Evolutionary conservation across 352 stramenopile species (phyloP), one percentile per base, ranked within the genome.

Genomic region (Phytophthora meadii): DNA sequence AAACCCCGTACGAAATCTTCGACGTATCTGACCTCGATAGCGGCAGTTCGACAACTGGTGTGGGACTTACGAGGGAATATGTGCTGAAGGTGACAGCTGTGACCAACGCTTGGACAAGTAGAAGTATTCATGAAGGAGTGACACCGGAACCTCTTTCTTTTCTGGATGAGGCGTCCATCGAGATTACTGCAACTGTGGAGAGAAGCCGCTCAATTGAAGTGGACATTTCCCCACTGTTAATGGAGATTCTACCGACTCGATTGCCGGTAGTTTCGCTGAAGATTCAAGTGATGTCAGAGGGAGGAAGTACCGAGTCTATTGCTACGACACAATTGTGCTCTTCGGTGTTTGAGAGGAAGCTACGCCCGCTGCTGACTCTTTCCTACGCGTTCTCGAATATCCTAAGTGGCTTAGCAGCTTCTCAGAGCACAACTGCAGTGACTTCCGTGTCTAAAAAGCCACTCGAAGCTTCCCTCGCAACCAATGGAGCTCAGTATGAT

Each of bases 1-100:
- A 89, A 62, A 91, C 78, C 0, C 81, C 85, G 3, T 94, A 90
- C 65, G 82, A 89, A 53, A 72, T 89, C 19, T 77, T 92, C 45
- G 89, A 91, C 28, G 61, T 69, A 24, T 75, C 74, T 3, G 68
- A 77, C 10, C 12, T 30, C 39, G 61, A 54, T 53, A 64, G 41
- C 9, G 46, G 58, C 14, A 56, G 22, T 10, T 55, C 52, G 27
- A 30, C 27, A 54, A 59, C 6, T 47, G 52, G 32, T 25, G 69
- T 17, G 17, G 68, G 52, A 10, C 88, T 91, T 62, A 72, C 72
- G 0, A 88, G 77, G 39, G 34, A 59, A 12, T 91, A 89, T 32
- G 44, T 58, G 2, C 37, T 87, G 1, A 73, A 81, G 6, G 71
- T 92, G 51, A 85, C 70, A 1, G 55, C 76, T 2, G 66, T 92